Base-by-base conservation (phyloP, 2,329 filamentous ascomycete genomes). In the Bipolaris victoriae region DNA sequence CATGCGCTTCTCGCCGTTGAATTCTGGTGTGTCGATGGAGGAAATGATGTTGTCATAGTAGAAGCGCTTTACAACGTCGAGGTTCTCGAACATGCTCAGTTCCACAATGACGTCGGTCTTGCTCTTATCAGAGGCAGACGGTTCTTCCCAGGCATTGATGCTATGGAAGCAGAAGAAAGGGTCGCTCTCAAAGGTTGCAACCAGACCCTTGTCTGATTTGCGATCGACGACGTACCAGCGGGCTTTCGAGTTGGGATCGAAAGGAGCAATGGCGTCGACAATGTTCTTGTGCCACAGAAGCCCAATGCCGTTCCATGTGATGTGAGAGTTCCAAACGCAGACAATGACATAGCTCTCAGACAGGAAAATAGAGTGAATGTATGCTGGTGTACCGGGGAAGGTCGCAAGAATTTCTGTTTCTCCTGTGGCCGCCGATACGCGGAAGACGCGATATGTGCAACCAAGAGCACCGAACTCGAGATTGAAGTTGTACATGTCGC, bases 361-460 rank as follows among this genome's bases (percentile, higher is more conserved):
- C 24, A 96, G 76, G 67, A 92, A 91, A 66, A 94, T 83, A 7
- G 90, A 94, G 77, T 96, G 92, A n/a, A 96, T 85, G 67, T 95
- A 96, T 0, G 90, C 88, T 0, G 89, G 78, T 1, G 76, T 74
- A 3, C 78, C 80, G 0, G 77, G 74, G 57, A 95, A 84, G 0
- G 84, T 87, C 3, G 90, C 90, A 0, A 96, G 82, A 16, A 95
- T 87, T 0, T 86, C 83, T 0, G 90, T 91, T 52, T 85, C 78
- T 0, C 88, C 89, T 0, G 86, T 88, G 0, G 81, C 72, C 0
- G 86, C 84, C 16, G 83, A 88, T 2, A 86, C 84, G 1, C 83
- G 78, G 73, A 93, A 95, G 15, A 95, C 70, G 15, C 89, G 86
- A 70, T 94, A 95, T 0, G 81, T 85, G 0, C 84, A 74, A 0